These are phyloP conservation scores for Clitopilus passeckerianus DNA, from an alignment of 768 basidiomycete species.

Conservation along the genomic window DNA sequence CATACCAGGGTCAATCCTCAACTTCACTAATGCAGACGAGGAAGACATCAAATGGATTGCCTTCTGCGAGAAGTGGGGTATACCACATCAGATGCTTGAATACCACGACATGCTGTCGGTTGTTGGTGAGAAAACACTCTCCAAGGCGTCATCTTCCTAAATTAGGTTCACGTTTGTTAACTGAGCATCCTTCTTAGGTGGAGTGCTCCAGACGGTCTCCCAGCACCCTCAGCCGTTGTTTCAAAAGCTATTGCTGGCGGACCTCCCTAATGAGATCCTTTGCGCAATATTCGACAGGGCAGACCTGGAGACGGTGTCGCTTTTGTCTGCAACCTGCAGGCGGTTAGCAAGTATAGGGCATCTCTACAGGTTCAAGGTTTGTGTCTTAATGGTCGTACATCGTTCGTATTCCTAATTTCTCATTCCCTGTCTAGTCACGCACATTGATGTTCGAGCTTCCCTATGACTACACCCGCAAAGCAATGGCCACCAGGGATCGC, in stretches of 20 bases:
- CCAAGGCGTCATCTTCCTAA: neutral
- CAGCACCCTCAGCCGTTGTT: neutral
- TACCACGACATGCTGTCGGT: neutral
- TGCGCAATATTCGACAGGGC: neutral
- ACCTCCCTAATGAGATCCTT: constrained; percentile 1
- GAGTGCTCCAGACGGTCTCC: neutral
- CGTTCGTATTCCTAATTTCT: neutral
- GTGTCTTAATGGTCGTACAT: neutral
- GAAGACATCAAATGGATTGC: constrained; percentile 1
- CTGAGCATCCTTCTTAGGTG: no score
- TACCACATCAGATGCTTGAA: neutral
- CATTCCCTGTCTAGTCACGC: neutral
- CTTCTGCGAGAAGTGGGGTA: constrained; percentile 1
- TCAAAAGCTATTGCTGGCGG: neutral
- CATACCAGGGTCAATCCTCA: neutral
- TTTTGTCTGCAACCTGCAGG: neutral
- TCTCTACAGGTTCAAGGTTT: neutral
- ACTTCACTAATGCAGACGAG: neutral
- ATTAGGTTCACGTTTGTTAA: neutral
- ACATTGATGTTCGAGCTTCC: neutral
- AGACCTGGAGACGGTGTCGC: neutral
- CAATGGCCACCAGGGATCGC: neutral
- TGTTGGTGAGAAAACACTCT: neutral
- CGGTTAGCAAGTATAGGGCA: neutral
- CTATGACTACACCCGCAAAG: neutral